Evolutionary conservation across 805 yeast genomes (phyloP).

Genomic region (Lachancea fermentati): DNA sequence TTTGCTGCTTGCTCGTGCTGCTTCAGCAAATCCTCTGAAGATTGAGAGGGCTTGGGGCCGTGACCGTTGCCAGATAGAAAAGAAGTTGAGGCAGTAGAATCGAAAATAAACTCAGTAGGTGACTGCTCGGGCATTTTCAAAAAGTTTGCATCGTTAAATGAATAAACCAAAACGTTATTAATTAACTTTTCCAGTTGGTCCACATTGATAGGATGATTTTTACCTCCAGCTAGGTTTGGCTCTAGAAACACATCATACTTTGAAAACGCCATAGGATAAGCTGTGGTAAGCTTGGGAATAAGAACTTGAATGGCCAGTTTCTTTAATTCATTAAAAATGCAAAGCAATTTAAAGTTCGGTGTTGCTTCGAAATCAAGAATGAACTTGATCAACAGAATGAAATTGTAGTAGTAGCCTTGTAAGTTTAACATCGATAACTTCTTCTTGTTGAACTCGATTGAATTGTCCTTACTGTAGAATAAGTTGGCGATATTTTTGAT

Average conservation of each 20-base stretch:
- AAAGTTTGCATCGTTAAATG: slow-evolving; percentile 31
- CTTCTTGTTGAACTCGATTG: slow-evolving; percentile 17
- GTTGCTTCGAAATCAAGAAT: slow-evolving; percentile 30
- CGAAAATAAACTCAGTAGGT: slow-evolving; percentile 23
- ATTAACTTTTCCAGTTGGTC: slow-evolving; percentile 26
- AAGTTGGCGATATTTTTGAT: slow-evolving; percentile 28
- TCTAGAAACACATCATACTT: slow-evolving; percentile 10
- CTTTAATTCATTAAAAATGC: slow-evolving; percentile 28
- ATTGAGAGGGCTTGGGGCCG: background rate
- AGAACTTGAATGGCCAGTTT: slow-evolving; percentile 25
- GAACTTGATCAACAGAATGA: slow-evolving; percentile 27
- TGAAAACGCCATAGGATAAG: slow-evolving; percentile 21
- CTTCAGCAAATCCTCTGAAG: background rate
- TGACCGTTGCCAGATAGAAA: background rate
- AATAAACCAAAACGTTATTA: slow-evolving; percentile 27
- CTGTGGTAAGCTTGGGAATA: slow-evolving; percentile 21
- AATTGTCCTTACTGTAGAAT: slow-evolving; percentile 14
- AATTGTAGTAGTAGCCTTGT: slow-evolving; percentile 29
- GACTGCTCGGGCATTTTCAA: slow-evolving; percentile 27
- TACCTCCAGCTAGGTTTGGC: background rate
- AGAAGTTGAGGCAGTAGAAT: background rate
- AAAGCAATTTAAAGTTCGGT: slow-evolving; percentile 31
- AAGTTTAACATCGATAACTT: slow-evolving; percentile 26
- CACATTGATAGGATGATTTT: slow-evolving; percentile 14
- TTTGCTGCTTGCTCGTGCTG: slow-evolving; percentile 6